Base-by-base conservation (phyloP, 805 yeast genomes). In the Candida railenensis region DNA sequence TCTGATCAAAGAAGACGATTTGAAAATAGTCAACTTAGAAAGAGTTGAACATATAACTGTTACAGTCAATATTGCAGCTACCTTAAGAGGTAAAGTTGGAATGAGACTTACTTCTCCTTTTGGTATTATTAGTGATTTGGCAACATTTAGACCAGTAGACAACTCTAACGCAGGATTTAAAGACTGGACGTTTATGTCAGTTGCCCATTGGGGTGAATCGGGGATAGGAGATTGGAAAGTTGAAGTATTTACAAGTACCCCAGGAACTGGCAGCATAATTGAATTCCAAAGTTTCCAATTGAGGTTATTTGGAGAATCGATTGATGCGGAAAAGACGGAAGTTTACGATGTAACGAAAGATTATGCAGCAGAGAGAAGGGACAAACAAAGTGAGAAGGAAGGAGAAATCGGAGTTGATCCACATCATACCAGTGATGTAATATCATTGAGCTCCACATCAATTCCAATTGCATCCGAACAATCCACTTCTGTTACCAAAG, bases 191-290 rank as follows among this genome's bases (percentile, higher is more conserved):
- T 94, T 94, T 60, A 89, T 91, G 89, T 80, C 92, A 9, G 98
- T 94, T n/a, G 97, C 96, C 1, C 98, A 94, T 63, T 94, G 98
- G 97, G 97, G 97, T 34, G 91, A 85, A 55, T 42, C 60, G 2
- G 92, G 91, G 2, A 65, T 66, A 21, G 99, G 99, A 9, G 81
- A 77, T 3, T 94, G 99, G 99, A 81, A 66, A 33, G 56, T 94
- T 16, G 80, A 76, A 52, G 91, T 91, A 1, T 64, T 59, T 46
- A 63, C 76, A 2, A 66, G 57, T 49, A 49, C 50, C 14, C 28
- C 25, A 4, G 40, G 21, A 16, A 16, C 7, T 14, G 39, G 33
- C n/a, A 21, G n/a, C 4, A n/a, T n/a, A n/a, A 59, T 73, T 36
- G 46, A 49, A 1, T 73, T 94, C 37, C 66, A 76, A 38, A 71